Evolutionary conservation across 1,284 basidiomycete species (phyloP), one percentile per base, ranked within the genome.

Genomic region (Microstroma glucosiphilum): DNA sequence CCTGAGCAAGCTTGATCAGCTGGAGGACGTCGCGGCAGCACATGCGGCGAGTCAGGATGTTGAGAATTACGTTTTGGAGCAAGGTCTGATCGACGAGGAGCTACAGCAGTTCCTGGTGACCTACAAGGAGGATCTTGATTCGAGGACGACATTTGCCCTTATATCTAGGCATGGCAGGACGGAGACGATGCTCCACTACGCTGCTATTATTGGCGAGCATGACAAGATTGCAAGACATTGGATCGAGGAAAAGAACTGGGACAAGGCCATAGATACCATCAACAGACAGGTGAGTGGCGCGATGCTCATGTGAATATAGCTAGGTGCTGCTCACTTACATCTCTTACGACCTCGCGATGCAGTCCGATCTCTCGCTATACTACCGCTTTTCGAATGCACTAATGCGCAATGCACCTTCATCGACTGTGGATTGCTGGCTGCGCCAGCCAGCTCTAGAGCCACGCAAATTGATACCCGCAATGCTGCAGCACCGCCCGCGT

Each of bases 1-100:
- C 78, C 85, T 99, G 23, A 89, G 88, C 81, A 97, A 96, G 82
- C 92, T 92, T 79, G 94, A 96, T 75, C 90, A 94, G 68, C 83
- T 97, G 56, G 96, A 99, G 77, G 96, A 98, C 75, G 82, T 90
- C 1, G 67, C 69, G 7, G 80, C 71, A n/a, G 82, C 92, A 0
- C 90, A 92, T 80, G 88, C 88, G 0, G 86, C 89, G 1, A 88
- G 88, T 2, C 87, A 89, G 58, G 90, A 96, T 69, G 88, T 90
- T 6, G 89, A 92, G 60, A 94, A 92, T 74, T 82, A 96, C 43
- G 84, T 86, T 58, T 84, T 88, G 3, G 92, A 97, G 79, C 85
- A 88, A 55, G 82, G 82, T 13, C 88, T 97, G 64, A 83, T 96
- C 26, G 92, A 96, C 75, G 94, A 96, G 58, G 94, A 98, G 76